phyloP scores from a whole-genome alignment of 1,284 basidiomycete species.

The Puccinia novopanici region DNA sequence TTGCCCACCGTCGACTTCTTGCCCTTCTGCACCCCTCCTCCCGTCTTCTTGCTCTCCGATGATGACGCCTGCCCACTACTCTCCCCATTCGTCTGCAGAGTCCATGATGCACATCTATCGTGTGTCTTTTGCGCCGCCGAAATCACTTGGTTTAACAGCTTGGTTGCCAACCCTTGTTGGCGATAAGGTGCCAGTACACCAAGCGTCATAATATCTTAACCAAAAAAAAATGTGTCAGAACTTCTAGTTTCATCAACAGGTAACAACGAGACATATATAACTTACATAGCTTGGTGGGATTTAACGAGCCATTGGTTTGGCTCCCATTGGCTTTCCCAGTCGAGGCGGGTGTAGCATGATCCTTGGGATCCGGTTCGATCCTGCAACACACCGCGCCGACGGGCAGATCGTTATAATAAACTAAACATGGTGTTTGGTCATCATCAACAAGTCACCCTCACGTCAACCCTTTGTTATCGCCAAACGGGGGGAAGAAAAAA shows the following conservation, averaged over 20 bases:
- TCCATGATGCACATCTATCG: slow-evolving; percentile 23
- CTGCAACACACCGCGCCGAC: slow-evolving; percentile 42
- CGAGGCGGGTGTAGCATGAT: neutral
- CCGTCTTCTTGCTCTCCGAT: slow-evolving; percentile 43
- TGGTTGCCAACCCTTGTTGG: slow-evolving; percentile 57
- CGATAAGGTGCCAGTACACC: slow-evolving; percentile 59
- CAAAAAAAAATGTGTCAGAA: slow-evolving; percentile 18
- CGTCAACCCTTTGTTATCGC: neutral
- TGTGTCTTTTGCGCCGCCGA: slow-evolving; percentile 55
- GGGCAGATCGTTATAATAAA: slow-evolving; percentile 49
- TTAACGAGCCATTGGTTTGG: slow-evolving; percentile 1
- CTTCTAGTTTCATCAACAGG: slow-evolving; percentile 52
- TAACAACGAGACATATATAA: slow-evolving; percentile 39
- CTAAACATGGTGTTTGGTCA: too few relatives aligned
- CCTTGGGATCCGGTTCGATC: slow-evolving; percentile 32
- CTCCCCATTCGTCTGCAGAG: slow-evolving; percentile 20
- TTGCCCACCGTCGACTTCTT: slow-evolving; percentile 53
- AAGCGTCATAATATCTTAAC: slow-evolving; percentile 56
- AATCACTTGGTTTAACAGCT: slow-evolving; percentile 57
- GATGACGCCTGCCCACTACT: slow-evolving; percentile 50
- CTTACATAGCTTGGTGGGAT: slow-evolving; percentile 41
- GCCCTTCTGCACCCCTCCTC: slow-evolving; percentile 51
- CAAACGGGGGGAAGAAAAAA: neutral
- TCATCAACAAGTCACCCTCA: neutral
- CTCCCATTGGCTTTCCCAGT: neutral